Evolutionary conservation across 2,329 filamentous ascomycete genomes (phyloP), one percentile per base, ranked within the genome.

Genomic region (Fusarium torulosum): DNA sequence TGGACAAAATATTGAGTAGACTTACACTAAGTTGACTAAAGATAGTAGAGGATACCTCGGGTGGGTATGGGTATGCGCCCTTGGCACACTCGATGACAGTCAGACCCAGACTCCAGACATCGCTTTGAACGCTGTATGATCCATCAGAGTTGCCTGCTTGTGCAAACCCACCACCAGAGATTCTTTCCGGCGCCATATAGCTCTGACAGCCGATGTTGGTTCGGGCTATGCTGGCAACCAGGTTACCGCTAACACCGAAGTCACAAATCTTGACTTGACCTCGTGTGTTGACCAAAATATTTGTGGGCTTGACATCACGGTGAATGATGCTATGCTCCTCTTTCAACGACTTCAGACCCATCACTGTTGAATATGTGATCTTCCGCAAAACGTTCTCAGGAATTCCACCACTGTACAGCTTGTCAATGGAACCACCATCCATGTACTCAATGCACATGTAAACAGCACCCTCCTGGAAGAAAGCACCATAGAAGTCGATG

Each of bases 361-460:
- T 92, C 8, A 96, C 89, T 1, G 96, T 97, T 20, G 92, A 91
- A 67, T 96, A 88, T 0, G 95, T 94, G 67, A 99, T 96, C 78
- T 97, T 98, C 54, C 90, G 89, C 51, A 99, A 82, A 1, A 99
- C 90, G 41, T 87, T 88, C 77, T 99, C 96, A 0, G 96, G 94
- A 11, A 99, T 90, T 43, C 96, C 96, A 61, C 94, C 93, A 13
- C 87, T 87, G 77, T 99, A 99, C 14, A 99, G 82, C 79, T 97
- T 97, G 83, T 99, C 96, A 75, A 98, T 94, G 37, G 94, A 98
- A 9, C 96, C 96, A 45, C 96, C 96, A 76, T 99, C 94, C 96
- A 99, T 99, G 80, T 94, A 97, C 80, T 99, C 96, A 78, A 99
- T 97, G 80, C 96, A 99, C 78, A 99, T 98, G 79, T 99, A 99